Evolutionary conservation across 176 grass and related monocot genomes (phyloP).

Genomic region (Thinopyrum elongatum): DNA sequence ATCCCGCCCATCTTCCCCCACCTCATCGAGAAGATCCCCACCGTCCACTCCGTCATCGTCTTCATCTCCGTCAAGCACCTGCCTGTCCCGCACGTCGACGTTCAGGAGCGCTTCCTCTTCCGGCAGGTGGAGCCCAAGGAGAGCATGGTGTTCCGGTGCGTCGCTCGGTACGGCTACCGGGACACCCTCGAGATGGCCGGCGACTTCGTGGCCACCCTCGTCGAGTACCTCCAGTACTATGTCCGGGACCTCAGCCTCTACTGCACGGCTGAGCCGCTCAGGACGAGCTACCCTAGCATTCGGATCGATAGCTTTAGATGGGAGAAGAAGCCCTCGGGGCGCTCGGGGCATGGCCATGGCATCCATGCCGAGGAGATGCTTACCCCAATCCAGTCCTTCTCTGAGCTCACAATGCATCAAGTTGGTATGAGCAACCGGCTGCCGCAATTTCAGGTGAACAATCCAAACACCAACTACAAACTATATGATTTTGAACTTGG

Average conservation of each 20-base stretch:
- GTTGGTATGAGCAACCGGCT: slow-evolving; percentile 35
- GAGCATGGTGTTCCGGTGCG: slow-evolving; percentile 58
- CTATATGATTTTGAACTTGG: no score
- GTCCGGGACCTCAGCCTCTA: slow-evolving; percentile 46
- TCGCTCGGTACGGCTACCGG: slow-evolving; percentile 67
- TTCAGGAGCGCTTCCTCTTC: slow-evolving; percentile 67
- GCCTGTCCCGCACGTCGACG: slow-evolving; percentile 38
- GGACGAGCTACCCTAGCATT: slow-evolving; percentile 26
- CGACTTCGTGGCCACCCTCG: slow-evolving; percentile 37
- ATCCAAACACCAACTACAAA: background rate
- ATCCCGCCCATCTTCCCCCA: slow-evolving; percentile 73
- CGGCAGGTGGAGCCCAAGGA: slow-evolving; percentile 47
- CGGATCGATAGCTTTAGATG: slow-evolving; percentile 25
- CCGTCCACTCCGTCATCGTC: slow-evolving; percentile 52
- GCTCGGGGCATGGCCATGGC: background rate
- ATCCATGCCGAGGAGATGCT: slow-evolving; percentile 44
- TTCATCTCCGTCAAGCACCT: slow-evolving; percentile 67
- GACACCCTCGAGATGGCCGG: slow-evolving; percentile 46
- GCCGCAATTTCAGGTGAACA: slow-evolving; percentile 34
- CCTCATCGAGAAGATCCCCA: slow-evolving; percentile 60
- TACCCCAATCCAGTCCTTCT: slow-evolving; percentile 39
- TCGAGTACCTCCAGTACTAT: slow-evolving; percentile 57
- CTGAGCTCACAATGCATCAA: slow-evolving; percentile 47
- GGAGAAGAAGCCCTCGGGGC: background rate
- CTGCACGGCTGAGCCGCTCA: background rate